Percentiles rank a stretch among this genome's conserved stretches.
phyloP scores from a whole-genome alignment of 208 protist species.

The Tritrichomonas musculus region DNA sequence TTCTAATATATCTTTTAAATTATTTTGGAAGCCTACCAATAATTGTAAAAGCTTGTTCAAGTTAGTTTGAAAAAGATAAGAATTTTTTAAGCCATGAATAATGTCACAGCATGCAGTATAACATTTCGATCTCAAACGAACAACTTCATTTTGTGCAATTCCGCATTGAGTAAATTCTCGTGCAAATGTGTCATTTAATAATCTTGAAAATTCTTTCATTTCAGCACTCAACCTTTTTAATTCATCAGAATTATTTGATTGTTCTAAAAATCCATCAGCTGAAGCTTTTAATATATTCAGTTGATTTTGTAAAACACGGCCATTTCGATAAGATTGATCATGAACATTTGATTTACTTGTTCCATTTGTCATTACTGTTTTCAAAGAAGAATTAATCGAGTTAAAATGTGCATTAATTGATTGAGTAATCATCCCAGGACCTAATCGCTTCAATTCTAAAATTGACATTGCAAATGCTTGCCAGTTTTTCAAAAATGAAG shows the following conservation, averaged over 20 bases:
- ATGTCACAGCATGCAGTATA: constrained; percentile 14
- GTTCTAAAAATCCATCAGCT: not conserved
- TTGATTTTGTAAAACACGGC: not conserved
- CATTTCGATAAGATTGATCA: not conserved
- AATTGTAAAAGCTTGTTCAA: not conserved
- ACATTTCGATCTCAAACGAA: not conserved
- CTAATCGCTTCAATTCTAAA: not conserved
- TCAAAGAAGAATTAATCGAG: not conserved
- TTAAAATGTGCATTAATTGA: not conserved
- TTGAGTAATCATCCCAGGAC: not conserved
- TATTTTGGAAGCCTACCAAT: not conserved
- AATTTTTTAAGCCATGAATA: not conserved
- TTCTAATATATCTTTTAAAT: not conserved
- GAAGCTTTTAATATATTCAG: not conserved
- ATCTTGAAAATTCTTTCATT: not conserved
- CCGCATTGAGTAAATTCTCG: not conserved
- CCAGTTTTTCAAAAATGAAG: not conserved
- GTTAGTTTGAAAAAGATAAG: not conserved
- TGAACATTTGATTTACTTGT: not conserved
- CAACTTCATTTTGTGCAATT: not conserved
- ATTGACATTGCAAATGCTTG: not conserved
- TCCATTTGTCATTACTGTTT: not conserved
- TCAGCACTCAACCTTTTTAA: not conserved
- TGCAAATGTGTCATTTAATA: not conserved
- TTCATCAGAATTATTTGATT: not conserved